These are phyloP conservation scores for Capsicum chinense DNA, from an alignment of 257 asterid species.

Conservation along the genomic window DNA sequence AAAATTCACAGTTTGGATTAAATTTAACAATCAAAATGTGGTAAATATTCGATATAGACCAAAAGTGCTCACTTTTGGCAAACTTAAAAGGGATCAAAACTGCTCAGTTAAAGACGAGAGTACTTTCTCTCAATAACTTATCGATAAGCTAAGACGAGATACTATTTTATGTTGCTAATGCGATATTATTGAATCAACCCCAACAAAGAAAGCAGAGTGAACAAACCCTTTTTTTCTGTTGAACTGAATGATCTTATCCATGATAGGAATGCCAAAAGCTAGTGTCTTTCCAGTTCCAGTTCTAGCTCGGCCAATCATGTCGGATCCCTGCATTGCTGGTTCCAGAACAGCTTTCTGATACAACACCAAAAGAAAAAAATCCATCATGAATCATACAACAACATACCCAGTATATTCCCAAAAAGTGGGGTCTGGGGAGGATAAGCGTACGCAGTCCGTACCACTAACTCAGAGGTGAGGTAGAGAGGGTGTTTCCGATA, in stretches of 20 bases:
- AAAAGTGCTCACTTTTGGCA: background rate
- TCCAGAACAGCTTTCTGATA: slow-evolving; percentile 85
- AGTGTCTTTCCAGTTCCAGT: slow-evolving; percentile 97
- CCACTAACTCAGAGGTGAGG: no score
- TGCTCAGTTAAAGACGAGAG: background rate
- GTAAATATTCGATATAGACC: background rate
- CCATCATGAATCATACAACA: slow-evolving; percentile 69
- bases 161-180: background rate
- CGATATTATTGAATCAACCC: background rate
- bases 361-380: slow-evolving; percentile 58
- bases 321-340: slow-evolving; percentile 94
- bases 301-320: slow-evolving; percentile 95
- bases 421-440: no score
- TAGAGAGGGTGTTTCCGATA: no score
- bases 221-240: slow-evolving; percentile 79
- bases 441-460: no score
- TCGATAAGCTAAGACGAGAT: background rate
- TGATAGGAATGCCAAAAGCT: slow-evolving; percentile 92
- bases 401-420: no score
- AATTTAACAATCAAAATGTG: background rate
- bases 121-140: background rate
- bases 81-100: background rate
- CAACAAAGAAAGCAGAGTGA: slow-evolving; percentile 1
- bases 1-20: background rate
- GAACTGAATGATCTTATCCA: slow-evolving; percentile 77